Percentiles rank a stretch among this genome's conserved stretches.
These are phyloP conservation scores for Leptographium radiaticola DNA, from an alignment of 2,329 filamentous ascomycete species.

Conservation along the genomic window DNA sequence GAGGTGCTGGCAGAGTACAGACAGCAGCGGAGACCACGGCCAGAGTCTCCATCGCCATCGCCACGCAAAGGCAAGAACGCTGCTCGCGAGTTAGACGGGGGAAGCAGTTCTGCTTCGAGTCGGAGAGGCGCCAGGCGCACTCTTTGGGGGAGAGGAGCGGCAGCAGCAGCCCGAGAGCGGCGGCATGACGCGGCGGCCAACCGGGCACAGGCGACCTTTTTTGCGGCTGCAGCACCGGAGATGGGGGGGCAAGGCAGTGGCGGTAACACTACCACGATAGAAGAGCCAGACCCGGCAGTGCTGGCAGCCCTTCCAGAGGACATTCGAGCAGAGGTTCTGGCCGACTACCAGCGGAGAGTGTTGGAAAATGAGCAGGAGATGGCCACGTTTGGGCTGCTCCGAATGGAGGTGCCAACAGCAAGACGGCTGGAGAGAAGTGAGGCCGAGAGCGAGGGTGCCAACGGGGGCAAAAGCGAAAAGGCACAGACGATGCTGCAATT, in stretches of 20 bases:
- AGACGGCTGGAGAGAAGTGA: slow-evolving; percentile 11
- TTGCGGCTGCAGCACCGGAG: slow-evolving; percentile 25
- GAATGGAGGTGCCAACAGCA: slow-evolving; percentile 28
- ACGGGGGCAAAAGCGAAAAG: neutral
- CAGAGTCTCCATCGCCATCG: slow-evolving; percentile 40
- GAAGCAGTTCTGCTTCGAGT: neutral
- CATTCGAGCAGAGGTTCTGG: slow-evolving; percentile 63
- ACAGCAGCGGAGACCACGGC: slow-evolving; percentile 24
- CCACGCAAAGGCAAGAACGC: slow-evolving; percentile 22
- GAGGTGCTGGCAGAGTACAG: slow-evolving; percentile 69
- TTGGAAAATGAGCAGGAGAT: slow-evolving; percentile 18
- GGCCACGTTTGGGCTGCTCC: slow-evolving; percentile 28
- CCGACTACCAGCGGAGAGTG: slow-evolving; percentile 55
- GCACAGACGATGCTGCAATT: slow-evolving; percentile 31
- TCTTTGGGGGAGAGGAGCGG: neutral
- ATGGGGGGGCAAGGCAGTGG: neutral
- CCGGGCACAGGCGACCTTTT: slow-evolving; percentile 62
- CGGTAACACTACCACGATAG: slow-evolving; percentile 17
- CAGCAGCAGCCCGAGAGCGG: slow-evolving; percentile 24
- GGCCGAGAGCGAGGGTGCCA: neutral
- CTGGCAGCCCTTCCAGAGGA: slow-evolving; percentile 74
- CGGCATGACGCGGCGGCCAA: slow-evolving; percentile 42
- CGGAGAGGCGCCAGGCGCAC: slow-evolving; percentile 7
- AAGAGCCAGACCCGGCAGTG: slow-evolving; percentile 55
- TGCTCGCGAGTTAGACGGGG: neutral